Evolutionary conservation across 345 rosid species (phyloP).

Genomic region (Erodium maritimum): DNA sequence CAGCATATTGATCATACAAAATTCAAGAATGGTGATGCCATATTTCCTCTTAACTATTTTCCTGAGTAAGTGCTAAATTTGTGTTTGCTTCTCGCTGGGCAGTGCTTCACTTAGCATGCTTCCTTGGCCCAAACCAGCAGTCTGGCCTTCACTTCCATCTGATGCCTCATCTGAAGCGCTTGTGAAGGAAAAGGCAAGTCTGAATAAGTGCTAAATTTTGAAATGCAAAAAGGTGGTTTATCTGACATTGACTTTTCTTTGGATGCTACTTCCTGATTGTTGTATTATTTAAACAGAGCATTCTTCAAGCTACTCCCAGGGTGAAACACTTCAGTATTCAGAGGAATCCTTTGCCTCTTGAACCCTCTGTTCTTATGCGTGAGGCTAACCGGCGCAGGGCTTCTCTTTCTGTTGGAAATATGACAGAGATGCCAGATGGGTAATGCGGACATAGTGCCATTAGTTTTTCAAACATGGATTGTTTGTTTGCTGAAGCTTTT

Average conservation of each 20-base stretch:
- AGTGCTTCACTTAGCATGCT: constrained; percentile 98
- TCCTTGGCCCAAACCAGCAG: constrained; percentile 93
- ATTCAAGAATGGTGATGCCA: neutral
- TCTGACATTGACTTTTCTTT: neutral
- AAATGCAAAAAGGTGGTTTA: neutral
- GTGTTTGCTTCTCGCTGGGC: constrained; percentile 20
- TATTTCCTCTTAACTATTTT: constrained; percentile 7
- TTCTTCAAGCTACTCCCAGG: constrained; percentile 68
- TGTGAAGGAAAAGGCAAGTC: constrained; percentile 85
- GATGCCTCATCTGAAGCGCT: constrained; percentile 79
- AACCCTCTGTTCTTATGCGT: constrained; percentile 84
- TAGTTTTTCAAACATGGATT: constrained; percentile 1
- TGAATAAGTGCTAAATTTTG: neutral
- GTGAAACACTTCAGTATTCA: constrained; percentile 80
- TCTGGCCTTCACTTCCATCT: constrained; percentile 87
- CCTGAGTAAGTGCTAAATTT: neutral
- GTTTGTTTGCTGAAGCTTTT: neutral
- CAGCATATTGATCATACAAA: neutral
- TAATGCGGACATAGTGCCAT: constrained; percentile 6
- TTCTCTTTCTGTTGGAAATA: constrained; percentile 93
- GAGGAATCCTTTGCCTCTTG: constrained; percentile 81
- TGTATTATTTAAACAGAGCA: constrained; percentile 28
- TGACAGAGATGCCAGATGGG: constrained; percentile 50
- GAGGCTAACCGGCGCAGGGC: constrained; percentile 96
- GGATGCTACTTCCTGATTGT: neutral